Evolutionary conservation across 2,329 filamentous ascomycete genomes (phyloP).

Genomic region (Curvularia sp.): DNA sequence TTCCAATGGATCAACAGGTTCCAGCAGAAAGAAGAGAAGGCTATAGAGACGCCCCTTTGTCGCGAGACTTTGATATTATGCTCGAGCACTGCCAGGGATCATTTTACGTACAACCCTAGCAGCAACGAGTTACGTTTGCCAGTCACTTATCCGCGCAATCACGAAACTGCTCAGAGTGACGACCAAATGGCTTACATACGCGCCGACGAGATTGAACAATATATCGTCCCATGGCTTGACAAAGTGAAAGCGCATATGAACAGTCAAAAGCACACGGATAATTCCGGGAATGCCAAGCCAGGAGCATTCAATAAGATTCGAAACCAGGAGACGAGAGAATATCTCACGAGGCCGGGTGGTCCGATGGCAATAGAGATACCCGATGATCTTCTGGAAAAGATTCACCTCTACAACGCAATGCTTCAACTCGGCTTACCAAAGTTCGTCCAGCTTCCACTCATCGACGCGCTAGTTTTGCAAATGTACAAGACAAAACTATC

Average conservation of each 20-base stretch:
- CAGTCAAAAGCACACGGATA: neutral
- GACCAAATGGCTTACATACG: constrained; percentile 22
- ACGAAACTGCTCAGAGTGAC: neutral
- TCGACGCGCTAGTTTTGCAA: constrained; percentile 22
- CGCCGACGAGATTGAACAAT: constrained; percentile 11
- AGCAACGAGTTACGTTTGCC: constrained; percentile 17
- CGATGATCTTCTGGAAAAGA: constrained; percentile 19
- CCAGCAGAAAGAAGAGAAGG: too few relatives aligned
- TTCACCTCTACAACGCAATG: constrained; percentile 33
- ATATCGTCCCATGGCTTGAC: constrained; percentile 28
- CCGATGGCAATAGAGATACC: constrained; percentile 17
- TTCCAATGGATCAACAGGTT: neutral
- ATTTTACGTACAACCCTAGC: constrained; percentile 20
- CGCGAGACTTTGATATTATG: constrained; percentile 19
- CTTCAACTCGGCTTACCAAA: constrained; percentile 26
- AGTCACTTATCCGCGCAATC: constrained; percentile 12
- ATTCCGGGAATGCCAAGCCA: neutral
- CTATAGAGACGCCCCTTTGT: constrained; percentile 8
- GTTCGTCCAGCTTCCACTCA: constrained; percentile 19
- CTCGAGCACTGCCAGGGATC: constrained; percentile 22
- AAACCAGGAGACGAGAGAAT: neutral
- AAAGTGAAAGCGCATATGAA: constrained; percentile 6
- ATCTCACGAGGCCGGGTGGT: neutral
- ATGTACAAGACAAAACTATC: constrained; percentile 21
- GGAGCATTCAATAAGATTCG: neutral